Evolutionary conservation across 2,329 filamentous ascomycete species (phyloP), one percentile per base, ranked within the genome.

Genomic region (Xylariaceae sp.): DNA sequence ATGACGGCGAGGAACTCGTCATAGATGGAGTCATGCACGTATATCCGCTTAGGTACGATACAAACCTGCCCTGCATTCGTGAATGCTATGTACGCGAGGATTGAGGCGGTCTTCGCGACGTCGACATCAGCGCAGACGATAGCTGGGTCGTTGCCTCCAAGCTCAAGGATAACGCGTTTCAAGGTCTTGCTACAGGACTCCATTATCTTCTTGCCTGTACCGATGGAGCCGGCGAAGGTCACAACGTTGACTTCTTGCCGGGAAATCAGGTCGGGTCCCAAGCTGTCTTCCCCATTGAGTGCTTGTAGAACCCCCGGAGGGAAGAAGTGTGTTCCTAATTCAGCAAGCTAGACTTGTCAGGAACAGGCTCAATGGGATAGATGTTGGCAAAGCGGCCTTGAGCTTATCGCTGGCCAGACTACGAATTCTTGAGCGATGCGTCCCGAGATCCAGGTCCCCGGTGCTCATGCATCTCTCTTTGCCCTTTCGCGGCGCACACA

Each of bases 211-310:
- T 83, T 85, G 11, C 82, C 82, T 0, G 79, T 83, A 0, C 72
- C 69, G 7, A 73, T 80, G 12, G 78, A 82, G 3, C 82, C 82
- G 0, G 83, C 85, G 66, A 86, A 86, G 54, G 72, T 75, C 60
- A 86, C 77, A 71, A 83, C 85, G 49, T 77, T 72, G 47, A 85
- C 75, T 15, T 72, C 77, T 0, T 78, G 78, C 58, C 86, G 82
- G n/a, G 61, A 64, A 0, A 78, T 82, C 47, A 85, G 64, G 72
- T 72, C 73, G 0, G 77, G 79, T 5, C 82, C 82, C 5, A 86
- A 74, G 41, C 72, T 69, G 57, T 85, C 81, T 48, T 80, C 80
- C 6, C 82, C 83, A 45, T 77, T 77, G 3, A 86, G 65, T 0
- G 72, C 77, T 59, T 85, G 81, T 2, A 85, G 61, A 14, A 86